Conservation (phyloP, 495 filamentous ascomycete species). For the Trichocladium antarcticum region DNA sequence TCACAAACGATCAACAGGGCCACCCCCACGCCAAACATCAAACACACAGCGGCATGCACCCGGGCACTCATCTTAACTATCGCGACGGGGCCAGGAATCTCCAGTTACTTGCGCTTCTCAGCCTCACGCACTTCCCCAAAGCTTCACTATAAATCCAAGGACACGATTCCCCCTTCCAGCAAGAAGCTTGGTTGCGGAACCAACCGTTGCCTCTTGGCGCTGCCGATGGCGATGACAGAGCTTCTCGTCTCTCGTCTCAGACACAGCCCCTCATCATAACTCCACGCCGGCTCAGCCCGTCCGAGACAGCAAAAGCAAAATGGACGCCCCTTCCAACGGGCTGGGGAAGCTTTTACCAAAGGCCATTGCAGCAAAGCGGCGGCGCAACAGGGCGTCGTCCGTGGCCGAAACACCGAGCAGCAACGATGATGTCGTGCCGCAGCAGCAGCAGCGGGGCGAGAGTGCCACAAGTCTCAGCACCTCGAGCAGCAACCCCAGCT, state of each 20-base stretch:
- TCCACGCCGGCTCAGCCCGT: no score
- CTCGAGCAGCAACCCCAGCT: constrained; percentile 12
- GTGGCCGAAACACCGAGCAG: constrained; percentile 14
- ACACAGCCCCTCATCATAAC: no score
- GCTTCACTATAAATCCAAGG: no score
- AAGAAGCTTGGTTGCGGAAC: no score
- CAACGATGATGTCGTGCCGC: constrained; percentile 18
- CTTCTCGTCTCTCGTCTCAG: not conserved
- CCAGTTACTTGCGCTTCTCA: no score
- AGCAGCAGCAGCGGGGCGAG: constrained; percentile 4
- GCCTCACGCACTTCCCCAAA: no score
- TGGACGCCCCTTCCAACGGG: constrained; percentile 28
- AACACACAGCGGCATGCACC: no score
- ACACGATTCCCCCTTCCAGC: no score
- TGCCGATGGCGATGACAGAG: constrained; percentile 4
- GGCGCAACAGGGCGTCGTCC: constrained; percentile 30
- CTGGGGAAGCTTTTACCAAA: constrained; percentile 42
- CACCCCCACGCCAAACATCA: no score
- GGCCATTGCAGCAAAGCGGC: constrained; percentile 32
- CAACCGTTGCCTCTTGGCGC: not conserved
- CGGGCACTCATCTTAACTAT: no score
- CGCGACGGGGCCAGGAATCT: no score
- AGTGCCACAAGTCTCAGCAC: constrained; percentile 18
- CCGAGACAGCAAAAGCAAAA: constrained; percentile 7
- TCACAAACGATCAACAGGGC: no score